Base-by-base conservation (phyloP, 208 protist genomes). In the Leishmania braziliensis region DNA sequence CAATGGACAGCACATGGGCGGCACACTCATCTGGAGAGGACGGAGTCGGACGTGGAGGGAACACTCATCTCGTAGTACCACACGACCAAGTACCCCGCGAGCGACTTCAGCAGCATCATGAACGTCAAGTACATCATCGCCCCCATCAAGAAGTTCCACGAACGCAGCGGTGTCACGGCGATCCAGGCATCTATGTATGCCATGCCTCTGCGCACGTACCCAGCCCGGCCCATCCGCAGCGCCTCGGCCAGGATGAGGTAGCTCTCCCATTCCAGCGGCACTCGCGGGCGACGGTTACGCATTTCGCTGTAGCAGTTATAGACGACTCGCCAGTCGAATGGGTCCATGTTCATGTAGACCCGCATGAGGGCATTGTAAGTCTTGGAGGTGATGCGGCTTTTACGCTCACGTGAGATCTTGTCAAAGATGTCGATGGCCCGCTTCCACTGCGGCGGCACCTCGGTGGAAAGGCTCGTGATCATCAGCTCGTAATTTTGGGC, bases 231-330 rank as follows among this genome's bases (percentile, higher is more conserved):
- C 43, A 87, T 89, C 39, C 81, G 63, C 63, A 98, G 74, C 20
- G 93, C 95, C 75, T 95, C 92, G 9, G 83, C 62, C 56, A 98
- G 72, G 5, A 98, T 77, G 50, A 88, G 65, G 81, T 98, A 98
- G 79, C 87, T 98, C 69, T 93, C 87, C 93, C 95, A 98, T 69
- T 93, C 58, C n/a, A 96, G 86, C 56, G 76, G 88, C 33, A 98
- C 92, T 2, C 80, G 80, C 1, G 95, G 95, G 5, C 91, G 75
- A 20, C 86, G 88, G 63, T 81, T 70, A 80, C 95, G 91, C 86
- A 98, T 86, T 74, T 96, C 93, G 50, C 90, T 84, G 81, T 98
- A 98, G 81, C 92, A 96, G 84, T 96, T 96, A 83, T 98, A 96
- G 14, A 98, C 93, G 29, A 96, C 89, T 26, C 95, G 90, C 93